Evolutionary conservation across 805 yeast species (phyloP).

Genomic region (Clavispora phyllophila): DNA sequence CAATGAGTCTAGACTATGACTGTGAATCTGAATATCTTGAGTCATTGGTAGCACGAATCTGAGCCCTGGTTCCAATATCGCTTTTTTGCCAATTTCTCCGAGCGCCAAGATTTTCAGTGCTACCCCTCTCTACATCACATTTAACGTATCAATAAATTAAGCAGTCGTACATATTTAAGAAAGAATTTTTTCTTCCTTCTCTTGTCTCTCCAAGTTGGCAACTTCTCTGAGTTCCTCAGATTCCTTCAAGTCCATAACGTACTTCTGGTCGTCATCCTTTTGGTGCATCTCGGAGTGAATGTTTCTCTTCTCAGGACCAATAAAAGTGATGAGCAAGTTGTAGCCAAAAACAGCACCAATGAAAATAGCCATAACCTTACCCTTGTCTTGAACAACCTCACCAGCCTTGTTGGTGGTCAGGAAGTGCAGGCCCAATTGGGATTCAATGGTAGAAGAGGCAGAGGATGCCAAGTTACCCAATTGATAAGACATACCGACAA

Average conservation of each 20-base stretch:
- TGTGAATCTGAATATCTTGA: no score
- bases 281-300: slow-evolving; percentile 3
- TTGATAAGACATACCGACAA: slow-evolving; percentile 61
- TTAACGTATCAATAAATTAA: no score
- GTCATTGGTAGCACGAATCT: no score
- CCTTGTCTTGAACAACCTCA: slow-evolving; percentile 40
- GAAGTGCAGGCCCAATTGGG: slow-evolving; percentile 55
- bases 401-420: slow-evolving; percentile 22
- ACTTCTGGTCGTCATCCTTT: neutral
- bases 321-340: slow-evolving; percentile 42
- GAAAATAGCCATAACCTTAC: slow-evolving; percentile 62
- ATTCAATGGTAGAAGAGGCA: slow-evolving; percentile 65
- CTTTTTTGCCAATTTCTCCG: no score
- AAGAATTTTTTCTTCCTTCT: no score
- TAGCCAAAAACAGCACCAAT: slow-evolving; percentile 58
- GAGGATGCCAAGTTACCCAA: slow-evolving; percentile 64
- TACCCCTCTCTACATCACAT: no score
- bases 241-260: slow-evolving; percentile 1
- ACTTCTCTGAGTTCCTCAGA: neutral
- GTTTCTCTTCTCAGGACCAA: slow-evolving; percentile 56
- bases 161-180: no score
- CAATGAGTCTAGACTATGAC: no score
- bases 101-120: no score
- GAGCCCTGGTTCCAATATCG: no score
- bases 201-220: slow-evolving; percentile 1